Conservation (phyloP, 805 yeast genomes). For the Dipodascus albidus region DNA sequence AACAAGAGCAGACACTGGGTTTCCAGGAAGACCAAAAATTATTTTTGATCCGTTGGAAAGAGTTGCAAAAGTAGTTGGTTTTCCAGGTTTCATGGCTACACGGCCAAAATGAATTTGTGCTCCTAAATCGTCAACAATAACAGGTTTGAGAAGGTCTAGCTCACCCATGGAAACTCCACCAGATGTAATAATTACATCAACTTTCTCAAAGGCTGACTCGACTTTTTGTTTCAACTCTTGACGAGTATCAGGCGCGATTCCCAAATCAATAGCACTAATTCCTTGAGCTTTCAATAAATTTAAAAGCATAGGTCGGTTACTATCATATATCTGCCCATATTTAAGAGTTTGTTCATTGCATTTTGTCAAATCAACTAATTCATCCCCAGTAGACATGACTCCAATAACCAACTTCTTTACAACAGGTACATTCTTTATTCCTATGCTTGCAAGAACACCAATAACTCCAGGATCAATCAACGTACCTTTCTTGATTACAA, state of each 20-base stretch:
- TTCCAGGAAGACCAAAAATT: constrained; percentile 44
- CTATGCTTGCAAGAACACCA: constrained; percentile 39
- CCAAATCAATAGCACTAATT: constrained; percentile 34
- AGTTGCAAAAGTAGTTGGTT: constrained; percentile 47
- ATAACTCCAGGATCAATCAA: constrained; percentile 35
- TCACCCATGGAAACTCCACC: constrained; percentile 58
- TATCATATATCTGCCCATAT: constrained; percentile 39
- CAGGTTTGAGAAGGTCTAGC: constrained; percentile 38
- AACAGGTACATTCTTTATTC: constrained; percentile 29
- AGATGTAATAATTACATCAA: constrained; percentile 38
- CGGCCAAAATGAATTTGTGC: constrained; percentile 43
- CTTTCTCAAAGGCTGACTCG: constrained; percentile 19
- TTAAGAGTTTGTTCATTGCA: constrained; percentile 8
- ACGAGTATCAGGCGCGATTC: constrained; percentile 36
- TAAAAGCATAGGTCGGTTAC: constrained; percentile 38
- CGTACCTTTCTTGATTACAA: constrained; percentile 29
- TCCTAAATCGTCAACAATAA: constrained; percentile 30
- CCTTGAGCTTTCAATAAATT: constrained; percentile 28
- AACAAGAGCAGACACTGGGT: constrained; percentile 44
- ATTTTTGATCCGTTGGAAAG: constrained; percentile 18
- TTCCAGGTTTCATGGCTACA: constrained; percentile 50
- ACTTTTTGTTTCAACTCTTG: constrained; percentile 20
- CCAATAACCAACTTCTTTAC: constrained; percentile 35
- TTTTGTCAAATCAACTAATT: constrained; percentile 28
- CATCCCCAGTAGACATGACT: constrained; percentile 42